These are phyloP conservation scores for Athelia sp. DNA, from an alignment of 1,284 basidiomycete species.

Conservation along the genomic window DNA sequence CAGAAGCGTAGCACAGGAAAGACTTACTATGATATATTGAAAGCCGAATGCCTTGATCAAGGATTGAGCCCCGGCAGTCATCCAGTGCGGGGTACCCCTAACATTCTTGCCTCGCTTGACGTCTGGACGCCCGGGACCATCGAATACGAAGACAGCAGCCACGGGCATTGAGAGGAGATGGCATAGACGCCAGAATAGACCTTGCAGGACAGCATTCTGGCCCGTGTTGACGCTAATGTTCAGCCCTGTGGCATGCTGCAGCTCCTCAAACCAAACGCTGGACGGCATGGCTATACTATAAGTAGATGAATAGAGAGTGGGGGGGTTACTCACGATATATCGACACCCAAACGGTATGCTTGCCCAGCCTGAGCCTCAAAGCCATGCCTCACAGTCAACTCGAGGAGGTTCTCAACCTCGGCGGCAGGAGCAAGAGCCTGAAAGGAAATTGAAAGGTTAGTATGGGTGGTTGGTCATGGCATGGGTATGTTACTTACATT, in stretches of 20 bases:
- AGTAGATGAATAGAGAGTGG: background rate
- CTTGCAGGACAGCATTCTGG: background rate
- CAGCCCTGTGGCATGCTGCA: background rate
- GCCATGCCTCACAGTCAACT: background rate
- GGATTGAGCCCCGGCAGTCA: background rate
- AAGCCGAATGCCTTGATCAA: constrained; percentile 1
- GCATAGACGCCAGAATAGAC: background rate
- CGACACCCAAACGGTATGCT: background rate
- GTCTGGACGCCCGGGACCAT: background rate
- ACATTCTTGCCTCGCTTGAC: background rate
- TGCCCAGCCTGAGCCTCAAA: background rate
- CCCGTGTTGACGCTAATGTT: background rate
- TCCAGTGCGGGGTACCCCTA: background rate
- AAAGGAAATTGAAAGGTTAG: background rate
- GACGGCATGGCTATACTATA: background rate
- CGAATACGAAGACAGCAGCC: background rate
- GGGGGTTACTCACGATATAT: background rate
- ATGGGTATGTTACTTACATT: background rate
- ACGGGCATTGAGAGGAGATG: background rate
- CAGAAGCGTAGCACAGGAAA: background rate
- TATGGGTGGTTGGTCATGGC: background rate
- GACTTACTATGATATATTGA: background rate
- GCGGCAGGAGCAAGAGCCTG: constrained; percentile 2
- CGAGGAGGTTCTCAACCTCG: background rate
- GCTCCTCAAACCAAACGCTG: background rate